Conservation (phyloP, 495 filamentous ascomycete species). For the Podospora conica region DNA sequence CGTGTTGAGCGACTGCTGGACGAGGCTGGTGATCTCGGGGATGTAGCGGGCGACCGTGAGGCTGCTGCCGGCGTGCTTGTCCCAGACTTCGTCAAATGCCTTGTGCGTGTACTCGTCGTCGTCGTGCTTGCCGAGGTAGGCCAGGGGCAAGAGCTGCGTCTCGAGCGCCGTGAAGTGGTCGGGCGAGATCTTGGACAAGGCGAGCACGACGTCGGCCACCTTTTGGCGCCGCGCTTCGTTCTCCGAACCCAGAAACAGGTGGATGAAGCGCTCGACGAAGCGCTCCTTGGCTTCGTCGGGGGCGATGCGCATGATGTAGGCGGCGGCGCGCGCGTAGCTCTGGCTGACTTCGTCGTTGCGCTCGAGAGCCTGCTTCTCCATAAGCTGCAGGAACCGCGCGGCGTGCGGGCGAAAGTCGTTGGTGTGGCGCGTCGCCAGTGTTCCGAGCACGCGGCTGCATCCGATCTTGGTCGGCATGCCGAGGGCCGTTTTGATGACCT, state of each 20-base stretch:
- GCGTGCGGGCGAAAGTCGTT: slow-evolving; percentile 71
- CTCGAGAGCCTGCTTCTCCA: slow-evolving; percentile 76
- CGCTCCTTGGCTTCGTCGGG: slow-evolving; percentile 62
- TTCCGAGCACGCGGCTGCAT: slow-evolving; percentile 76
- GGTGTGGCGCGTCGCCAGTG: slow-evolving; percentile 72
- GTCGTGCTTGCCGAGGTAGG: slow-evolving; percentile 84
- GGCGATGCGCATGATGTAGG: slow-evolving; percentile 74
- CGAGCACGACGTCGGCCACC: slow-evolving; percentile 70
- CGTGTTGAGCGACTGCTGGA: slow-evolving; percentile 60
- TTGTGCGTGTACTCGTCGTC: slow-evolving; percentile 67
- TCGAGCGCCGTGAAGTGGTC: slow-evolving; percentile 81
- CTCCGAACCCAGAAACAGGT: slow-evolving; percentile 73
- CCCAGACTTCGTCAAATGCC: slow-evolving; percentile 77
- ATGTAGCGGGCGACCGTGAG: slow-evolving; percentile 78
- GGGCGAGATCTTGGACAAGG: slow-evolving; percentile 77
- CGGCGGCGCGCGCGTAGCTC: slow-evolving; percentile 77
- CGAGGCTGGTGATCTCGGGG: slow-evolving; percentile 68
- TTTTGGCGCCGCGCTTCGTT: slow-evolving; percentile 66
- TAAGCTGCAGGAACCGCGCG: slow-evolving; percentile 65
- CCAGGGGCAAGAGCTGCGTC: slow-evolving; percentile 68
- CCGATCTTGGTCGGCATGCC: slow-evolving; percentile 92
- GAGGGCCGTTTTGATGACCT: slow-evolving; percentile 74
- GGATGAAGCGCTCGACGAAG: slow-evolving; percentile 58
- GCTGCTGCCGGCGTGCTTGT: slow-evolving; percentile 78
- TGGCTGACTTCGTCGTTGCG: slow-evolving; percentile 84